A percentile compares a stretch with the other conserved stretches of the same genome.
Conservation (phyloP, 176 grass and related monocot genomes). For the Avena sativa region DNA sequence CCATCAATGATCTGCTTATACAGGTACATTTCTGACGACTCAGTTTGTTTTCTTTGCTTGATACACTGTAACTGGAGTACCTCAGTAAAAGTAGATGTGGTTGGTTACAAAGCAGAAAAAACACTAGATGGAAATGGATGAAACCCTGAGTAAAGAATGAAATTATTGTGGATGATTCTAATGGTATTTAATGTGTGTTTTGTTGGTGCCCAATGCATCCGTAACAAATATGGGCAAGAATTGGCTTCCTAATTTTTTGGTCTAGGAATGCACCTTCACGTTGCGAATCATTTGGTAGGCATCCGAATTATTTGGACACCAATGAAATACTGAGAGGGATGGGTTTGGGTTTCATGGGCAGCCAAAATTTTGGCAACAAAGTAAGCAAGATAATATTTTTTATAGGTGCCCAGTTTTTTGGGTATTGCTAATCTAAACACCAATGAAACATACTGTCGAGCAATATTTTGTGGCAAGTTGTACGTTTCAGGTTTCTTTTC, state of each 20-base stretch:
- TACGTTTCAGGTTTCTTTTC: neutral
- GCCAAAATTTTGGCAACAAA: neutral
- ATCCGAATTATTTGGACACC: neutral
- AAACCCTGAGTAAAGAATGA: neutral
- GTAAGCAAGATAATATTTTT: neutral
- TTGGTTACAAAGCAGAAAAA: neutral
- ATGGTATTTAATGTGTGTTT: neutral
- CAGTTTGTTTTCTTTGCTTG: conserved; percentile 25
- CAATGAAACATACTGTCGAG: neutral
- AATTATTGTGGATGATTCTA: neutral
- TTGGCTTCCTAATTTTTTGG: neutral
- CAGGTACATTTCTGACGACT: conserved; percentile 56
- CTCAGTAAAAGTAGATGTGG: conserved; percentile 3
- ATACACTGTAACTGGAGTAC: neutral
- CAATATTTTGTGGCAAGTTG: conserved; percentile 1
- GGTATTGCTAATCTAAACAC: neutral
- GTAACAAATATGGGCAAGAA: neutral
- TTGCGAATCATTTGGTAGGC: neutral
- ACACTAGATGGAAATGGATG: neutral
- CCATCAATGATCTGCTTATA: conserved; percentile 79
- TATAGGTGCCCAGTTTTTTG: neutral
- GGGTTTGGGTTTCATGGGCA: neutral
- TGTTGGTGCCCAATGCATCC: neutral
- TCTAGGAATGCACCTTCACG: neutral
- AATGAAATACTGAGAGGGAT: neutral